Evolutionary conservation across 805 yeast species (phyloP), one percentile per base, ranked within the genome.

Genomic region (Saccharomycopsis sp.): DNA sequence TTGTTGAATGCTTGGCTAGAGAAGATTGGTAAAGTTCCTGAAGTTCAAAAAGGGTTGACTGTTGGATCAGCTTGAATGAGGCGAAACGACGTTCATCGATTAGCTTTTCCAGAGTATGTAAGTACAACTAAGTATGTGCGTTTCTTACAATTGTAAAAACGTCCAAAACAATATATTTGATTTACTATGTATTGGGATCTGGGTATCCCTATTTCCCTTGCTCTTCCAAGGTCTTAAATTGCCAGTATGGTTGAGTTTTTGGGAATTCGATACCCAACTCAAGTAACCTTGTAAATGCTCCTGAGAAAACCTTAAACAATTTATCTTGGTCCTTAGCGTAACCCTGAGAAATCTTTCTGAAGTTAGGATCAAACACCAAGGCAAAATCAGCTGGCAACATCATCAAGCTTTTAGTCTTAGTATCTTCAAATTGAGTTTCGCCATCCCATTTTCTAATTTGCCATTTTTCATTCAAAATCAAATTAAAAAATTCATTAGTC

Each of bases 321-420:
- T 61, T 54, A 13, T 70, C 73, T 58, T 78, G 75, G 60, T 85
- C 83, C 23, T 67, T 65, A 21, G 94, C 89, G 62, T 79, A 87
- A 45, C 64, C 63, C 54, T 78, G 72, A 13, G 81, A 89, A 74
- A 81, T 77, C 44, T 65, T 62, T 48, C 65, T 63, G 60, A 79
- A 85, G 40, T 62, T 66, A 3, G 77, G 71, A 61, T 82, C 89
- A 53, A 74, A 65, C n/a, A 75, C 58, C 37, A 84, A 64, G 13
- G 85, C 78, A 71, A 79, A 71, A 58, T 87, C 96, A 9, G 94
- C 79, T 23, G 85, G 87, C 43, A 87, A 64, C 96, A 87, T 87
- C 95, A 87, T 86, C 53, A 84, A 72, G 1, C 67, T 57, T 35
- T 77, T 76, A 43, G 77, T 70, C 51, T 70, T 75, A 49, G 73